Conservation (phyloP, 768 basidiomycete genomes). For the Hericium erinaceus region DNA sequence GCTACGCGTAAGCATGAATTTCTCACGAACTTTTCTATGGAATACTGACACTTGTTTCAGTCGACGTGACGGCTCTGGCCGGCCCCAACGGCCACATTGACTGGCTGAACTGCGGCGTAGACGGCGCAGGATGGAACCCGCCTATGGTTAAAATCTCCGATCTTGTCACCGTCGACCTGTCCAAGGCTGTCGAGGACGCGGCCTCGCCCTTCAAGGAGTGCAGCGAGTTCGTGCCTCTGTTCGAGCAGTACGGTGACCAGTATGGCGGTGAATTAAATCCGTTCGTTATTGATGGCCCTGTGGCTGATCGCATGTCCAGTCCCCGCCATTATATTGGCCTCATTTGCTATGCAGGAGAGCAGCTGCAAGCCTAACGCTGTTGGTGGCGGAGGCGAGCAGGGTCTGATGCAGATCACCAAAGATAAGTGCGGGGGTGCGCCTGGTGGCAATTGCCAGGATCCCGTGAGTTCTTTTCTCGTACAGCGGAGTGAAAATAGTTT, state of each 20-base stretch:
- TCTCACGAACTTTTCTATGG: background rate
- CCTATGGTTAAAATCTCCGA: constrained; percentile 48
- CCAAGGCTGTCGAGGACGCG: constrained; percentile 25
- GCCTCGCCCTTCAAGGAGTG: constrained; percentile 55
- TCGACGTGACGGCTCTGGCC: constrained; percentile 33
- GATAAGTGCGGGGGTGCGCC: constrained; percentile 66
- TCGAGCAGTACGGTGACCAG: constrained; percentile 48
- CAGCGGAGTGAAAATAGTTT: background rate
- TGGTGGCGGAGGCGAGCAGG: constrained; percentile 77
- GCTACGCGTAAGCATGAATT: background rate
- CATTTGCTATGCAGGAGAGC: constrained; percentile 86
- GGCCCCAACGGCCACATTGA: constrained; percentile 68
- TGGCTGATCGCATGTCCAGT: constrained; percentile 25
- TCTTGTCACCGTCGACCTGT: constrained; percentile 37
- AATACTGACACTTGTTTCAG: constrained; percentile 23
- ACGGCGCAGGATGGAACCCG: constrained; percentile 58
- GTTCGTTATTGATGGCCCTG: constrained; percentile 2
- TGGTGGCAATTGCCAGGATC: constrained; percentile 31
- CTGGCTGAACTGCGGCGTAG: constrained; percentile 75
- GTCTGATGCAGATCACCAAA: constrained; percentile 75
- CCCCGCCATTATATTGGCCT: constrained; percentile 70
- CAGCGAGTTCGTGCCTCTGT: constrained; percentile 39
- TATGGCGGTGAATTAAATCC: constrained; percentile 26
- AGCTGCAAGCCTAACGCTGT: constrained; percentile 56
- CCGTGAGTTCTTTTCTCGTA: constrained; percentile 17